phyloP scores from a whole-genome alignment of 495 filamentous ascomycete genomes.

The Immersiella caudata region DNA sequence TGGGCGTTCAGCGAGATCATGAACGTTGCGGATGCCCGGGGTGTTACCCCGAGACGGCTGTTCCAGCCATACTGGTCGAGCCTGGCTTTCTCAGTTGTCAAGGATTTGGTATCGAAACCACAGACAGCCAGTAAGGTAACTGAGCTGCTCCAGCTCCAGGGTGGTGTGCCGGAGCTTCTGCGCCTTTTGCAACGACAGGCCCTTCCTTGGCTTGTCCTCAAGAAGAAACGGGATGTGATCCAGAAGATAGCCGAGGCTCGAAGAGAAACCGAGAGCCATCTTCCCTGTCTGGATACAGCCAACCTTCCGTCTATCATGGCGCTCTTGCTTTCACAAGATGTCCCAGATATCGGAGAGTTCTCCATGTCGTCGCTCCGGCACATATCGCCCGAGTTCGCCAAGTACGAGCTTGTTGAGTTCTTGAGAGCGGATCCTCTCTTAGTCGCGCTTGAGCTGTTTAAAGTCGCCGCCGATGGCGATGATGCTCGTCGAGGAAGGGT shows the following conservation, averaged over 20 bases:
- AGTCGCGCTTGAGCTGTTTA: slow-evolving; percentile 81
- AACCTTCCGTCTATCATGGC: slow-evolving; percentile 82
- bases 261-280: slow-evolving; percentile 49
- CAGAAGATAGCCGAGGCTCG: slow-evolving; percentile 76
- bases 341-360: slow-evolving; percentile 63
- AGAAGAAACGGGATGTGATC: slow-evolving; percentile 75
- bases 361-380: slow-evolving; percentile 68
- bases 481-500: slow-evolving; percentile 59
- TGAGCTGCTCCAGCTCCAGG: slow-evolving; percentile 66
- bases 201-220: slow-evolving; percentile 81
- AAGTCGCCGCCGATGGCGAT: slow-evolving; percentile 71
- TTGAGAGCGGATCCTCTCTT: slow-evolving; percentile 74
- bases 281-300: slow-evolving; percentile 53
- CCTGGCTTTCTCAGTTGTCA: slow-evolving; percentile 75
- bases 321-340: slow-evolving; percentile 73
- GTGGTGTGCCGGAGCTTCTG: slow-evolving; percentile 70
- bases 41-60: slow-evolving; percentile 62
- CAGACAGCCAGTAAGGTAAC: slow-evolving; percentile 80
- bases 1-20: slow-evolving; percentile 73
- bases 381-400: slow-evolving; percentile 68
- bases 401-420: slow-evolving; percentile 65
- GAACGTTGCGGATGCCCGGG: slow-evolving; percentile 65
- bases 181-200: slow-evolving; percentile 77
- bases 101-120: slow-evolving; percentile 76
- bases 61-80: slow-evolving; percentile 87